phyloP scores from a whole-genome alignment of 345 rosid genomes.

The Rhodamnia argentea region DNA sequence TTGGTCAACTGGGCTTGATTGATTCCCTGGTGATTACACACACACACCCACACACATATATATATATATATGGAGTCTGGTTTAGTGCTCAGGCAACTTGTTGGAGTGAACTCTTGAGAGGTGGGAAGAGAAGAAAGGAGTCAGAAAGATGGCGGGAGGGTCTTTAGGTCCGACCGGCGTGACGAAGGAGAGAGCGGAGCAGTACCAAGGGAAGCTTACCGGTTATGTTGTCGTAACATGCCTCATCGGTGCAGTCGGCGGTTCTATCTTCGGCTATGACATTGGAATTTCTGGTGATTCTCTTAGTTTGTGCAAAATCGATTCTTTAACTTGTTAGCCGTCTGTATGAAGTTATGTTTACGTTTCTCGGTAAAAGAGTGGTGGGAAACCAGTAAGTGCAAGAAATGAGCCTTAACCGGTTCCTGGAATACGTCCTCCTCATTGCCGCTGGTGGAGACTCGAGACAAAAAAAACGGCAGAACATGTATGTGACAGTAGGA shows the following conservation, averaged over 20 bases:
- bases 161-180: conserved; percentile 63
- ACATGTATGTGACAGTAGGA: neutral
- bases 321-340: neutral
- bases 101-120: neutral
- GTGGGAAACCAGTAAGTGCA: neutral
- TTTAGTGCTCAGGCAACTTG: neutral
- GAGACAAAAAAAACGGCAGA: neutral
- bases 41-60: neutral
- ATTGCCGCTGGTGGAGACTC: neutral
- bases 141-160: conserved; percentile 63
- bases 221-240: conserved; percentile 56
- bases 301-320: neutral
- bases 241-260: conserved; percentile 74
- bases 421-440: neutral
- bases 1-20: neutral
- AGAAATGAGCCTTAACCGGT: neutral
- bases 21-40: neutral
- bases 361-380: neutral
- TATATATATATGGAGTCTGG: neutral
- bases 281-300: conserved; percentile 73
- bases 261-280: conserved; percentile 87
- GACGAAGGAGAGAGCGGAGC: conserved; percentile 76
- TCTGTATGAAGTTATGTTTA: neutral
- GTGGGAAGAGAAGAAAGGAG: neutral
- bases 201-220: conserved; percentile 72